Percentiles rank a stretch among this genome's conserved stretches.
Evolutionary conservation across 2,329 filamentous ascomycete genomes (phyloP).

Genomic region (Cladosporium halotolerans): DNA sequence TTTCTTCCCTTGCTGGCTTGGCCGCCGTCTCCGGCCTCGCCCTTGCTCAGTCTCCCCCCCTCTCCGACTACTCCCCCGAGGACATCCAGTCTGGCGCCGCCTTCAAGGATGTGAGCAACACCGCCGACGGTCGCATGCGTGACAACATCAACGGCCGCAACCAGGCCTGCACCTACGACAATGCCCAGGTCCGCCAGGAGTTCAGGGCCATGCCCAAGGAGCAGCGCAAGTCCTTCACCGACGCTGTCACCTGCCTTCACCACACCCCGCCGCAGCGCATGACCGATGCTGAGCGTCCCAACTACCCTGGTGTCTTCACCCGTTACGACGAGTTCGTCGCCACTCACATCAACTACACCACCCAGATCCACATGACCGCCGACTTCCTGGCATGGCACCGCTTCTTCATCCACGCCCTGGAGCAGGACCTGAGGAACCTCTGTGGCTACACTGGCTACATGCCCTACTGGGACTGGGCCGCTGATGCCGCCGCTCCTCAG

Average conservation of each 20-base stretch:
- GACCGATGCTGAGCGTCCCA: neutral
- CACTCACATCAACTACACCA: constrained; percentile 17
- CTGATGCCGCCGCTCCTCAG: constrained; percentile 33
- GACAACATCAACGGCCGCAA: constrained; percentile 9
- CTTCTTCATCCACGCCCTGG: constrained; percentile 34
- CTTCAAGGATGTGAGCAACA: constrained; percentile 10
- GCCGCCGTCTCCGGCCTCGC: constrained; percentile 9
- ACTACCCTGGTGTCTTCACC: constrained; percentile 15
- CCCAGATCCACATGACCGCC: constrained; percentile 19
- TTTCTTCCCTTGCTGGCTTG: constrained; percentile 3
- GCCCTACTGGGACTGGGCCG: constrained; percentile 49
- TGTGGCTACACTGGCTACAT: constrained; percentile 35
- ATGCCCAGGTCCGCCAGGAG: constrained; percentile 11
- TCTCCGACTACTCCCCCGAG: constrained; percentile 10
- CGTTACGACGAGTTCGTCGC: constrained; percentile 19
- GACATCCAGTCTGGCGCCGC: constrained; percentile 16
- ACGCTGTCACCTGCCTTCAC: constrained; percentile 17
- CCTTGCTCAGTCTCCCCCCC: constrained; percentile 9
- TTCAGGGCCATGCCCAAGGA: constrained; percentile 11
- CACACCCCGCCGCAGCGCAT: constrained; percentile 12
- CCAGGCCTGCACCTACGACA: constrained; percentile 15
- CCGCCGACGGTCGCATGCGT: constrained; percentile 8
- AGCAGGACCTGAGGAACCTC: constrained; percentile 32
- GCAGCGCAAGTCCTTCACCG: constrained; percentile 15
- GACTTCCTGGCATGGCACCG: constrained; percentile 34